phyloP scores from a whole-genome alignment of 2,329 filamentous ascomycete species.

The Mycocentrospora acerina region DNA sequence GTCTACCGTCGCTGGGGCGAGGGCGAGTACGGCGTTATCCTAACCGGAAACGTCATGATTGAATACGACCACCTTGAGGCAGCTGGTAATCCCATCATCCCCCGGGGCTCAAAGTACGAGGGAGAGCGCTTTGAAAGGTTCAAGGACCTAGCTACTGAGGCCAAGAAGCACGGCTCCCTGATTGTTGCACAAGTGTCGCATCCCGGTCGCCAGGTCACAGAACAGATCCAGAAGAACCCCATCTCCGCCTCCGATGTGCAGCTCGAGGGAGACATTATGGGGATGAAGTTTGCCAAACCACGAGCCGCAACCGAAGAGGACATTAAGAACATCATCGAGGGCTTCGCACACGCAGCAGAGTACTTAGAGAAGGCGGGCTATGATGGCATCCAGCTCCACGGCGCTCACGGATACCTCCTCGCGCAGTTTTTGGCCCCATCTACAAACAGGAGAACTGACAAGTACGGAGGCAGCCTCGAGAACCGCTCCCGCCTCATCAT shows the following conservation, averaged over 20 bases:
- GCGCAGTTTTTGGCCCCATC: constrained; percentile 48
- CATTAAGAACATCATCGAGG: constrained; percentile 58
- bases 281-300: constrained; percentile 55
- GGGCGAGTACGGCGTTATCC: constrained; percentile 48
- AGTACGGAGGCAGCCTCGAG: constrained; percentile 47
- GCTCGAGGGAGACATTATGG: constrained; percentile 39
- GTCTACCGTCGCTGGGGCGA: constrained; percentile 57
- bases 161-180: constrained; percentile 60
- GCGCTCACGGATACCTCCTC: constrained; percentile 49
- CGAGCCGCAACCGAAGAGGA: constrained; percentile 56
- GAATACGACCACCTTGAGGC: constrained; percentile 62
- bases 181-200: constrained; percentile 64
- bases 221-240: constrained; percentile 50
- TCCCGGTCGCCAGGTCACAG: constrained; percentile 59
- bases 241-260: constrained; percentile 53
- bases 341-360: constrained; percentile 63
- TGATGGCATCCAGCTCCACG: constrained; percentile 53
- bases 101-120: constrained; percentile 51
- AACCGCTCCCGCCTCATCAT: constrained; percentile 47
- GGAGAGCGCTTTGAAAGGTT: constrained; percentile 64
- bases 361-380: constrained; percentile 65
- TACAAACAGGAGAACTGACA: constrained; percentile 47
- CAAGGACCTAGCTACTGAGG: constrained; percentile 55
- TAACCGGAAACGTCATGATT: constrained; percentile 67
- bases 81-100: constrained; percentile 62